phyloP scores from a whole-genome alignment of 2,329 filamentous ascomycete species.

The Alternaria postmessia region DNA sequence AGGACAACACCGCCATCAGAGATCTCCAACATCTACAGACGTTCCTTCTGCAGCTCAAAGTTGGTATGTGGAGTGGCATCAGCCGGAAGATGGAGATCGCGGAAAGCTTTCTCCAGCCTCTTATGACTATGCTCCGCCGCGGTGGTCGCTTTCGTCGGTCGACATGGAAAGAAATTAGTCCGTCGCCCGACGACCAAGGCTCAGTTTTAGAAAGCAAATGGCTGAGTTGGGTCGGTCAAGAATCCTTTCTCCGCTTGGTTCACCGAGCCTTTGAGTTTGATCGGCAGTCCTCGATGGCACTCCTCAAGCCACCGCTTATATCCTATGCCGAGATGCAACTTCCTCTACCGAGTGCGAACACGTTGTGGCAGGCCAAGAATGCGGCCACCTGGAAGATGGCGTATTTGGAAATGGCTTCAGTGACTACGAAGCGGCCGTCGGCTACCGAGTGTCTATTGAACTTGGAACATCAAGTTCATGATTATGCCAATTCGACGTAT shows the following conservation, averaged over 20 bases:
- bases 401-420: slow-evolving; percentile 56
- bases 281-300: slow-evolving; percentile 71
- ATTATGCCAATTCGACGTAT: slow-evolving; percentile 62
- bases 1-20: slow-evolving; percentile 60
- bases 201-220: slow-evolving; percentile 69
- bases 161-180: slow-evolving; percentile 61
- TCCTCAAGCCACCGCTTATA: slow-evolving; percentile 70
- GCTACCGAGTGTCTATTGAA: slow-evolving; percentile 41
- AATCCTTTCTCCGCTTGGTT: slow-evolving; percentile 73
- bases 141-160: slow-evolving; percentile 67
- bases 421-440: slow-evolving; percentile 31
- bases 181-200: slow-evolving; percentile 64
- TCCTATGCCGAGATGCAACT: slow-evolving; percentile 74
- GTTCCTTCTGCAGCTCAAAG: slow-evolving; percentile 59
- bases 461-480: slow-evolving; percentile 32
- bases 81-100: slow-evolving; percentile 67
- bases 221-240: slow-evolving; percentile 69
- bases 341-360: slow-evolving; percentile 68
- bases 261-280: slow-evolving; percentile 73
- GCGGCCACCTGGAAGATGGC: slow-evolving; percentile 71
- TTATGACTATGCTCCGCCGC: slow-evolving; percentile 65
- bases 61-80: slow-evolving; percentile 67
- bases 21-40: slow-evolving; percentile 62
- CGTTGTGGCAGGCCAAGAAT: slow-evolving; percentile 71
- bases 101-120: slow-evolving; percentile 64